phyloP scores from a whole-genome alignment of 441 rosid genomes.

The Pelargonium australe region DNA sequence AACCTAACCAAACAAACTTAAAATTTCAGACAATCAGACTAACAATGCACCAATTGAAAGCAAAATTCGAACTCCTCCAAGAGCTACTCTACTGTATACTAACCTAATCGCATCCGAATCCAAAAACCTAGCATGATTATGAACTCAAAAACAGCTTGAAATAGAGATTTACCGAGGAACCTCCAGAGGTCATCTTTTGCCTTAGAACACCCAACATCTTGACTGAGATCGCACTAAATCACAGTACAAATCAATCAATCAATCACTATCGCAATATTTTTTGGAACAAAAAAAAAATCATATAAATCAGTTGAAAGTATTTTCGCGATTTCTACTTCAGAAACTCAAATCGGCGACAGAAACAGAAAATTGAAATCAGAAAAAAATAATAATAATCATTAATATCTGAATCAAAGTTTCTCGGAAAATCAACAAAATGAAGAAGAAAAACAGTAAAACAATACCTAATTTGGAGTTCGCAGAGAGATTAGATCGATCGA shows the following conservation, averaged over 20 bases:
- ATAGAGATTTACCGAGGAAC: conserved; percentile 28
- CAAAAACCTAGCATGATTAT: neutral
- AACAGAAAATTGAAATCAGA: too few species aligned
- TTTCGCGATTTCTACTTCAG: neutral
- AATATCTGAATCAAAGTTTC: neutral
- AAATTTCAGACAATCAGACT: neutral
- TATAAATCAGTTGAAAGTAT: neutral
- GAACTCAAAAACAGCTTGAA: neutral
- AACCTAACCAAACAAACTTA: conserved; percentile 16
- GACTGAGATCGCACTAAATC: conserved; percentile 7
- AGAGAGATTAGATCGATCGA: neutral
- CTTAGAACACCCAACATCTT: conserved; percentile 47
- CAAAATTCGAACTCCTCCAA: too few species aligned
- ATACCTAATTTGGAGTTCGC: neutral
- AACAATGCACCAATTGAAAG: neutral
- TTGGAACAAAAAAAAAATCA: too few species aligned
- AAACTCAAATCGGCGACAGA: neutral
- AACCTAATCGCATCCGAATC: neutral
- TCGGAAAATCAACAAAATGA: neutral
- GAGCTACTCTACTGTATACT: neutral
- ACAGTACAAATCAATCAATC: neutral
- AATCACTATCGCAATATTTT: neutral
- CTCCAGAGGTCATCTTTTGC: conserved; percentile 35
- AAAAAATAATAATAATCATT: too few species aligned
- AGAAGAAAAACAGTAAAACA: too few species aligned